Base-by-base conservation (phyloP, 2,329 filamentous ascomycete genomes). In the Fonsecaea multimorphosa region DNA sequence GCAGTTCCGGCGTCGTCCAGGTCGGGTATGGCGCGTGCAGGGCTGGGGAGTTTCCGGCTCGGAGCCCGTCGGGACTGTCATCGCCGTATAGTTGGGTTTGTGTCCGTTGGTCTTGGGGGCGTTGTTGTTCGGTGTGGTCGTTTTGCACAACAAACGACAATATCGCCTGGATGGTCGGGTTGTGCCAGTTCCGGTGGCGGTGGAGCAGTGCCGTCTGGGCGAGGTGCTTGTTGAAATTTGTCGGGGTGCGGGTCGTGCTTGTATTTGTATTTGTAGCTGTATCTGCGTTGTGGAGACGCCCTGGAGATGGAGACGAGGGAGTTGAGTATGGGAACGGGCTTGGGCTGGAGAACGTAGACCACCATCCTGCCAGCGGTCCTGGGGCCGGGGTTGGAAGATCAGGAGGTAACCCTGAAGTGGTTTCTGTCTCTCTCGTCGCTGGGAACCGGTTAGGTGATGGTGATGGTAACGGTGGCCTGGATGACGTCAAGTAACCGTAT, bases 1-100 rank as follows among this genome's bases (percentile, higher is more conserved):
- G 79, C 2, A 86, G 75, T 19, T 76, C 72, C 0, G 82, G 81
- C 1, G 79, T 79, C 0, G 81, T 81, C 77, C 79, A 85, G 0
- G 79, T 81, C 2, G 83, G 83, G 60, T 81, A 84, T 56, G 85
- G 76, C 34, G 74, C 78, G 51, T 81, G 73, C 8, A 69, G 53
- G 16, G 52, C 51, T 31, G n/a, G n/a, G n/a, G n/a, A n/a, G n/a
- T 34, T 34, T 31, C 19, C 31, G 32, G n/a, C 31, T 1, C n/a
- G 24, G 11, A 27, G 5, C 24, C 8, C 7, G 38, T 29, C n/a
- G 27, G 1, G 11, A 32, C 11, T n/a, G 16, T 49, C 9, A 4
- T 12, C 14, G 12, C 7, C 24, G 53, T 12, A n/a, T n/a, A 32
- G 51, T 29, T 31, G 60, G 16, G 31, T 5, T 8, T 49, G 51